These are phyloP conservation scores for Hypoxylon rubiginosum DNA, from an alignment of 2,329 filamentous ascomycete genomes.

Conservation along the genomic window DNA sequence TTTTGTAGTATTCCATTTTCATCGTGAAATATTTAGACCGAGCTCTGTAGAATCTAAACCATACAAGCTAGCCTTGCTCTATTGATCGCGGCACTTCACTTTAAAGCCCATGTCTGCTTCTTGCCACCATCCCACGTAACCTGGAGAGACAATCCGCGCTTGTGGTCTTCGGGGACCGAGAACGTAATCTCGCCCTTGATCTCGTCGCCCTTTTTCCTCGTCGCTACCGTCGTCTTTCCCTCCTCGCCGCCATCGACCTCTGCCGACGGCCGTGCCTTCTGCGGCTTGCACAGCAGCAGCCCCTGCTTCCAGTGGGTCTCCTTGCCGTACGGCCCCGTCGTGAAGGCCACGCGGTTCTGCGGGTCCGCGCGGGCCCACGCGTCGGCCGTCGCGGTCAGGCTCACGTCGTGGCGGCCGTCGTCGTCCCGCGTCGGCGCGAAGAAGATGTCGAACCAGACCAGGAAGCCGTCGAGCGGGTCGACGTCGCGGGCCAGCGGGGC, in stretches of 20 bases:
- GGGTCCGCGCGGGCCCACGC: slow-evolving; percentile 64
- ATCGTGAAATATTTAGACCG: neutral
- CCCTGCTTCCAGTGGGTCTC: slow-evolving; percentile 94
- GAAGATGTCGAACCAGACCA: slow-evolving; percentile 95
- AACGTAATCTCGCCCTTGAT: slow-evolving; percentile 79
- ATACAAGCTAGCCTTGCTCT: neutral
- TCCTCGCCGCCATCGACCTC: slow-evolving; percentile 56
- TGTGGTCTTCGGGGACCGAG: slow-evolving; percentile 75
- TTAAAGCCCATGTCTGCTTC: slow-evolving; percentile 61
- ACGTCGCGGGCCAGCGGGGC: slow-evolving; percentile 69
- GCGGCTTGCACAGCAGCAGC: slow-evolving; percentile 76
- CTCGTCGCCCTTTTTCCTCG: slow-evolving; percentile 66
- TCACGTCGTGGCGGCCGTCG: slow-evolving; percentile 54
- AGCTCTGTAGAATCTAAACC: too few relatives aligned
- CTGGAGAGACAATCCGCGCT: slow-evolving; percentile 75
- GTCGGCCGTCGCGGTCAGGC: slow-evolving; percentile 67
- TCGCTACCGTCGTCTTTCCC: slow-evolving; percentile 38
- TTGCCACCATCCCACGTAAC: slow-evolving; percentile 70
- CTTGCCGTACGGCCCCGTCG: slow-evolving; percentile 81
- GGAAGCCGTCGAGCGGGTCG: slow-evolving; percentile 84
- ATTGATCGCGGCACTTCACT: slow-evolving; percentile 22
- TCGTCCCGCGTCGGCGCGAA: slow-evolving; percentile 72
- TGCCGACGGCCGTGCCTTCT: slow-evolving; percentile 20
- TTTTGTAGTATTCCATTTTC: neutral
- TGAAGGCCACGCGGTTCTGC: slow-evolving; percentile 81